Evolutionary conservation across 2,329 filamentous ascomycete species (phyloP), one percentile per base, ranked within the genome.

Genomic region (Gaeumannomyces tritici): DNA sequence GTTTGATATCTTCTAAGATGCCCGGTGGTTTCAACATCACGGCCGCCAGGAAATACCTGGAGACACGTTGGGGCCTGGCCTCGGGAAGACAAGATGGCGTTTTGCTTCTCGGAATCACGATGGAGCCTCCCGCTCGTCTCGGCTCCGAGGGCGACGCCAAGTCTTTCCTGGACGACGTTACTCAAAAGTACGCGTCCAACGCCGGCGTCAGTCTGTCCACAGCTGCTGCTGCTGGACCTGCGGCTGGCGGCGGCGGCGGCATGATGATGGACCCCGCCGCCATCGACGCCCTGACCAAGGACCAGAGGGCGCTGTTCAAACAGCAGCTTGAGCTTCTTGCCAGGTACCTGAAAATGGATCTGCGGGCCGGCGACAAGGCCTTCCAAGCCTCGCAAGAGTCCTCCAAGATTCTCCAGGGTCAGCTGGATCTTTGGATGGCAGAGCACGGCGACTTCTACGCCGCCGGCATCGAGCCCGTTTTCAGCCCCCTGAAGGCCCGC

Each of bases 221-320:
- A 8, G 87, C 89, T 31, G 83, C 90, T 29, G 85, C 89, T 61
- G 89, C 88, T 64, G 91, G 91, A 66, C 84, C 84, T 65, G 89
- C 86, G 62, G 88, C 82, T 62, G 89, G 83, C 65, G 85, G 81
- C 63, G 84, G 82, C 62, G 89, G 85, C 67, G 93, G 93, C 73
- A 98, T 99, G 95, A 96, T 99, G 91, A 98, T 99, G 93, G 95
- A 99, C 71, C 95, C 95, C 11, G 95, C 93, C 54, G 95, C 95
- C 61, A 89, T 99, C 66, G 95, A 99, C 74, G 95, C 95, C 18
- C 83, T 99, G 62, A 99, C 95, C 71, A 98, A 98, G 76, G 95
- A 98, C 72, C 95, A 99, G 77, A 87, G 89, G 66, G 89, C 91
- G 29, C 83, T 99, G 1, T 98, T 98, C 87, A 98, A 98, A 83